These are phyloP conservation scores for Aspergillus heteromorphus DNA, from an alignment of 495 filamentous ascomycete genomes.

Conservation along the genomic window DNA sequence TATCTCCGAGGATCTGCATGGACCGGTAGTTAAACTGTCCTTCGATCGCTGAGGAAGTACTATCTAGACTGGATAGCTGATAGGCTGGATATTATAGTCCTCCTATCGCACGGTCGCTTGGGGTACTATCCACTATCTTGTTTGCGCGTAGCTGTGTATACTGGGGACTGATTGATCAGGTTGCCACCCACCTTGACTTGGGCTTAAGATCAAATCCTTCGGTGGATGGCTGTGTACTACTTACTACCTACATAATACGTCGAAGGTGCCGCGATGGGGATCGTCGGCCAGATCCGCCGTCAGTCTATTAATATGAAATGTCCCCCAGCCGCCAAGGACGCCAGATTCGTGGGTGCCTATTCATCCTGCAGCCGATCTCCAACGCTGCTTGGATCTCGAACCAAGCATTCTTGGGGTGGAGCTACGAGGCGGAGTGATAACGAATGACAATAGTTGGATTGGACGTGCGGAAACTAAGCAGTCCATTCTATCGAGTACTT, in stretches of 20 bases:
- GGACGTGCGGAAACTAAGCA: neutral
- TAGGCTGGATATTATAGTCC: no score
- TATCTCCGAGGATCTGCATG: neutral
- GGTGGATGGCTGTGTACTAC: neutral
- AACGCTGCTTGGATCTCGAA: neutral
- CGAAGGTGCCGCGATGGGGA: neutral
- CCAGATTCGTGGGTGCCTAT: neutral
- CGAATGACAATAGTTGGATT: slow-evolving; percentile 14
- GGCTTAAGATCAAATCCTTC: neutral
- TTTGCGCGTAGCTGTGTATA: no score
- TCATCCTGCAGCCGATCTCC: neutral
- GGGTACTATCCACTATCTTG: no score
- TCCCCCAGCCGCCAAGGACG: neutral
- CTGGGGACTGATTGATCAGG: neutral
- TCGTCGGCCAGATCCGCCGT: neutral
- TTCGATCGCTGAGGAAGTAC: neutral
- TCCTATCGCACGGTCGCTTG: no score
- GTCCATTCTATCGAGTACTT: slow-evolving; percentile 15
- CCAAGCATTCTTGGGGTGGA: neutral
- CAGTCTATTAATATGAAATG: neutral
- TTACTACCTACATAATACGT: neutral
- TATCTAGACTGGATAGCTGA: no score
- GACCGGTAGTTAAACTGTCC: neutral
- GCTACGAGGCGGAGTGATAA: slow-evolving; percentile 4
- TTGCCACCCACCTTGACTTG: no score